Percentiles rank a stretch among this genome's conserved stretches.
Conservation (phyloP, 2,329 filamentous ascomycete species). For the Colletotrichum sp. region DNA sequence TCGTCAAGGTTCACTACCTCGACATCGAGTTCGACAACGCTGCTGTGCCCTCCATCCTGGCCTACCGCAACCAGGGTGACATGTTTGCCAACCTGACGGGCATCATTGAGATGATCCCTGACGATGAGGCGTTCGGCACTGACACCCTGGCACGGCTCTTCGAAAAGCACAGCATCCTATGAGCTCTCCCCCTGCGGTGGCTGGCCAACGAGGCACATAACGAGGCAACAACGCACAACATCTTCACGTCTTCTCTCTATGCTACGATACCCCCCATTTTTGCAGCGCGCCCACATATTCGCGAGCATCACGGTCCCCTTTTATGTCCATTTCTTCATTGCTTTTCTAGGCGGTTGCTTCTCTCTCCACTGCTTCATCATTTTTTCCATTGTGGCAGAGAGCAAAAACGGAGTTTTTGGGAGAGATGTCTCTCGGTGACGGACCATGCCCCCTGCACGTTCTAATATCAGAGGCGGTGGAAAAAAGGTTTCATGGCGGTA, state of each 20-base stretch:
- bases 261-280: conserved; percentile 23
- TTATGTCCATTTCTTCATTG: background rate
- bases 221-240: background rate
- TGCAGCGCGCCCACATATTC: conserved; percentile 2
- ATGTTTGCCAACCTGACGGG: conserved; percentile 90
- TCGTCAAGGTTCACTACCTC: conserved; percentile 88
- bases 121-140: conserved; percentile 64
- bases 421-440: background rate
- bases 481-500: background rate
- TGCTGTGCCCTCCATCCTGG: conserved; percentile 84
- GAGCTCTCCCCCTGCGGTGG: conserved; percentile 18
- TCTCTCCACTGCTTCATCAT: background rate
- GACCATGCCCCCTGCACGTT: background rate
- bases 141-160: conserved; percentile 59
- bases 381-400: background rate
- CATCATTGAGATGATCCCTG: conserved; percentile 83
- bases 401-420: background rate
- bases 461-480: background rate
- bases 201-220: background rate
- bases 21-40: conserved; percentile 95
- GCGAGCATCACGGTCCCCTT: background rate
- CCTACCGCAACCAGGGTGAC: conserved; percentile 86
- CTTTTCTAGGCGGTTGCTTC: background rate
- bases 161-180: conserved; percentile 57
- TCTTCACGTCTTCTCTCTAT: conserved; percentile 11